Evolutionary conservation across 768 basidiomycete genomes (phyloP), one percentile per base, ranked within the genome.

Genomic region (Gloeostereum incarnatum): DNA sequence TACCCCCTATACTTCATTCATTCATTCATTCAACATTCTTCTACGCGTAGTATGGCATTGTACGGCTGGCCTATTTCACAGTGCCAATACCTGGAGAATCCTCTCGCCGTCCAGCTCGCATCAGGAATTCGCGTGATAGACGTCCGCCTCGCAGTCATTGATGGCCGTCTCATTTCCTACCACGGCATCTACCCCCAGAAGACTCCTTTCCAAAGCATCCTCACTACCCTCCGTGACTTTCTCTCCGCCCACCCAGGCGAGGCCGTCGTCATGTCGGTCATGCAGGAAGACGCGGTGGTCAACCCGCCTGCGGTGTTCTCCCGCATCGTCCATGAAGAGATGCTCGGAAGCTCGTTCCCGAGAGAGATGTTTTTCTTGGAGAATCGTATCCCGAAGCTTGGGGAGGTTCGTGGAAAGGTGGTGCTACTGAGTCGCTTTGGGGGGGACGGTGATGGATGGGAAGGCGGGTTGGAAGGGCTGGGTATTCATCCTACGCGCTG

Each of bases 351-450:
- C 2, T 71, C 75, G 4, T 75, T 69, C 18, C 71, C 71, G 8
- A 44, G 60, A 30, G 66, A 60, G 16, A 75, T 87, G 71, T 94
- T 88, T 86, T 93, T 75, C 53, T 57, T 94, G 24, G 75, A 86
- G 49, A 83, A 92, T 48, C 65, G 82, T 5, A 68, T 94, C 38
- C 92, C 93, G 2, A 68, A 43, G 1, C 69, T 96, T 0, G 88
- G 86, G 1, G 83, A 93, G 55, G 90, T 84, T 6, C 64, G 92
- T 48, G 91, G 92, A 5, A 88, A 81, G 58, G 78, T 79, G 6
- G 69, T 96, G 22, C 56, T 97, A 65, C 76, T 94, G 51, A 89
- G 85, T 46, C 75, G 92, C 14, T 96, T 96, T 50, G 85, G 86
- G 1, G 75, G 69, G 1, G 66, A 79, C 45, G 73, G 77, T 2